Evolutionary conservation across 495 filamentous ascomycete genomes (phyloP).

Genomic region (Penicillium turbatum): DNA sequence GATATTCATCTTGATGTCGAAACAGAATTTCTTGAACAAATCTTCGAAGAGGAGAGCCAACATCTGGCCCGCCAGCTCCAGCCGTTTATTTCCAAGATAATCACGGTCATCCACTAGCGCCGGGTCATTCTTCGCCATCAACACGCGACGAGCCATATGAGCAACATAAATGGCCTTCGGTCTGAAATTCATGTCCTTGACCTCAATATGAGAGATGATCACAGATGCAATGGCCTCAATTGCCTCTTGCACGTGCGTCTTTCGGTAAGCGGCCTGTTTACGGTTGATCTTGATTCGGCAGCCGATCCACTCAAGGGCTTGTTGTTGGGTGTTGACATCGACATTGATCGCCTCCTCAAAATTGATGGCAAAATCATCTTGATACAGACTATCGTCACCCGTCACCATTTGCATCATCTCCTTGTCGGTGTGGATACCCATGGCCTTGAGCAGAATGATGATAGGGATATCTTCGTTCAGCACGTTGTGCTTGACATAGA

Average conservation of each 20-base stretch:
- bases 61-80: constrained; percentile 92
- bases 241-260: constrained; percentile 80
- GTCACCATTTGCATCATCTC: constrained; percentile 88
- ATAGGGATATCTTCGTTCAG: constrained; percentile 90
- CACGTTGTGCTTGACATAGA: constrained; percentile 88
- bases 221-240: constrained; percentile 87
- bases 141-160: constrained; percentile 88
- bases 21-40: constrained; percentile 90
- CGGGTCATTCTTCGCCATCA: constrained; percentile 88
- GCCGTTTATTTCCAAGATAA: constrained; percentile 94
- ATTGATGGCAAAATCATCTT: constrained; percentile 90
- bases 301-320: constrained; percentile 90
- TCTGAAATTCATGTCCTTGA: constrained; percentile 82
- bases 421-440: constrained; percentile 89
- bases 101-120: constrained; percentile 91
- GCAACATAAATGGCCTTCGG: constrained; percentile 94
- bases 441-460: constrained; percentile 83
- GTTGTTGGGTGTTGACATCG: constrained; percentile 83
- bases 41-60: constrained; percentile 96
- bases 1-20: constrained; percentile 80
- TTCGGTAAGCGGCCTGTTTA: constrained; percentile 49
- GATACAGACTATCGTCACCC: constrained; percentile 77
- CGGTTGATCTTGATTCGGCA: constrained; percentile 77
- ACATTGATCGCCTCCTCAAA: constrained; percentile 85
- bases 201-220: constrained; percentile 89